Evolutionary conservation across 1,139 yeast species (phyloP).

Genomic region (Meyerozyma smithsonii): DNA sequence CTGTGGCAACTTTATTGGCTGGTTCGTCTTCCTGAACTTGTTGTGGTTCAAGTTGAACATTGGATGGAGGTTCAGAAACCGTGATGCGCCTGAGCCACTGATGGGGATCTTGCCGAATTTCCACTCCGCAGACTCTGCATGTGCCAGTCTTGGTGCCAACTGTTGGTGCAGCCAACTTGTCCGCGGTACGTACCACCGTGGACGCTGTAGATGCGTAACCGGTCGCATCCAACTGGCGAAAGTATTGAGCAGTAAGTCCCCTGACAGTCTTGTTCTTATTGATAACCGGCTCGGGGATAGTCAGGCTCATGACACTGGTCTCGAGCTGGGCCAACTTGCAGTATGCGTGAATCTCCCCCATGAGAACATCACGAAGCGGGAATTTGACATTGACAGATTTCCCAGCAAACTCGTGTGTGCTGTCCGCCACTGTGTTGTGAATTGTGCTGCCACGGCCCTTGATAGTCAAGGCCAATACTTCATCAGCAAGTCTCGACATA

Average conservation of each 20-base stretch:
- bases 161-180: constrained; percentile 63
- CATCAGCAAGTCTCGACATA: constrained; percentile 81
- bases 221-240: constrained; percentile 60
- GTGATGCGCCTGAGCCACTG: constrained; percentile 74
- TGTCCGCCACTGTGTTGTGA: constrained; percentile 49
- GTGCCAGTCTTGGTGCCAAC: constrained; percentile 11
- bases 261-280: constrained; percentile 74
- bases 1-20: not conserved
- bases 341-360: constrained; percentile 60
- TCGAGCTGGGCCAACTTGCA: constrained; percentile 30
- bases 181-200: constrained; percentile 88
- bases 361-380: constrained; percentile 73
- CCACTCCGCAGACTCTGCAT: constrained; percentile 52
- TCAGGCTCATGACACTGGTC: constrained; percentile 17
- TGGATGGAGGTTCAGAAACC: constrained; percentile 47
- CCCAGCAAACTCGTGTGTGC: constrained; percentile 22
- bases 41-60: no score
- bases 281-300: constrained; percentile 26
- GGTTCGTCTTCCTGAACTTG: constrained; percentile 1
- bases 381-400: constrained; percentile 43
- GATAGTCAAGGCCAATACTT: constrained; percentile 73
- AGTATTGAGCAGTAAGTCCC: constrained; percentile 73
- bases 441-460: constrained; percentile 82
- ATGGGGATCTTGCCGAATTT: constrained; percentile 52
- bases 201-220: constrained; percentile 91